Evolutionary conservation across 306 rosid genomes (phyloP).

Genomic region (Quercus wislizeni): DNA sequence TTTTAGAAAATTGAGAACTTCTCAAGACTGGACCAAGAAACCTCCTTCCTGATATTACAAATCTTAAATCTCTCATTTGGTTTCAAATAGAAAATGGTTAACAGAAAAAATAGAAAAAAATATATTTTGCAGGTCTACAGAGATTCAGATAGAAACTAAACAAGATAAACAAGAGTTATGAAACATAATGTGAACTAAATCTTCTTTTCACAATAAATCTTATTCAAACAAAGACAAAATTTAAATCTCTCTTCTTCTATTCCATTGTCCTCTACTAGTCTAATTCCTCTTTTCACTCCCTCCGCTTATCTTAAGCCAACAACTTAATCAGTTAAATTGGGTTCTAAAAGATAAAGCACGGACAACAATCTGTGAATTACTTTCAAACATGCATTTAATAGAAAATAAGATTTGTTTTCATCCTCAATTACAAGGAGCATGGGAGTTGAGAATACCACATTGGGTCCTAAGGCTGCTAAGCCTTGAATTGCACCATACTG

Average conservation of each 20-base stretch:
- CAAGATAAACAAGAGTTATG: not conserved
- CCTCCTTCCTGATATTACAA: too few species aligned
- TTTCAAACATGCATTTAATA: slow-evolving; percentile 6
- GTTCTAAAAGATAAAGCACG: not conserved
- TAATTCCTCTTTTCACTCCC: not conserved
- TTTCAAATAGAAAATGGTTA: not conserved
- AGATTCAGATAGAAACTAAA: not conserved
- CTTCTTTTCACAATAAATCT: not conserved
- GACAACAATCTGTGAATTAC: slow-evolving; percentile 4
- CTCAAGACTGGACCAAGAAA: too few species aligned
- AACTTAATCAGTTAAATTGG: not conserved
- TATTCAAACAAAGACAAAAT: not conserved
- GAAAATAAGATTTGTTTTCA: not conserved
- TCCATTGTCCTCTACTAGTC: not conserved
- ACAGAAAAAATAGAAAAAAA: not conserved
- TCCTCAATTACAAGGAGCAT: slow-evolving; percentile 16
- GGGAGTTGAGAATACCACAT: slow-evolving; percentile 56
- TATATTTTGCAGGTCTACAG: not conserved
- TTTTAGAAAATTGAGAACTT: too few species aligned
- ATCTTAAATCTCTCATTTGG: too few species aligned
- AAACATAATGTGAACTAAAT: not conserved
- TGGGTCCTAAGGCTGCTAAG: slow-evolving; percentile 69
- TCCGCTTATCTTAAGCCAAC: not conserved
- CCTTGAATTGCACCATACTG: slow-evolving; percentile 91
- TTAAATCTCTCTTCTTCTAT: slow-evolving; percentile 2